Evolutionary conservation across 352 stramenopile genomes (phyloP), one percentile per base, ranked within the genome.

Genomic region (Pythium pyrilobum): DNA sequence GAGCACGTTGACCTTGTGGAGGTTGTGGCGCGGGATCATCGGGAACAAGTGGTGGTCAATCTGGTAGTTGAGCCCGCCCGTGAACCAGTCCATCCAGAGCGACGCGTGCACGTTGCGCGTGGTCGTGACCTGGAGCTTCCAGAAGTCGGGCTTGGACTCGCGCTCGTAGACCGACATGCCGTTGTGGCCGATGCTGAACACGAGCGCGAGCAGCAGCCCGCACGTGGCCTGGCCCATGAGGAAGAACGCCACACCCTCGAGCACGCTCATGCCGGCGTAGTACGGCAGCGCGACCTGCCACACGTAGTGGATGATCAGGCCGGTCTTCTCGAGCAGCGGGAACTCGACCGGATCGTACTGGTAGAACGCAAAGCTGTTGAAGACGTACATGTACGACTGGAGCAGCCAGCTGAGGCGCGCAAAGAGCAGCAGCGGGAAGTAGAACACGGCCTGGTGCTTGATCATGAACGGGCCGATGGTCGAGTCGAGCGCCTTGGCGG

Each of bases 21-120:
- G 70, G 68, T 98, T 98, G 77, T 99, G 94, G 60, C 96, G 82
- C n/a, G 96, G 96, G 69, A 99, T 89, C 66, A 92, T 88, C 18
- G 96, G 96, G 78, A 99, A 99, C 43, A 99, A 82, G 72, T 99
- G 96, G 74, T 99, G 96, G 69, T 99, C 96, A 37, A 99, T 96
- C 81, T 99, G 96, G 69, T 98, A 99, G 75, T 99, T 97, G 7
- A 99, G 81, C 20, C 96, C 96, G 69, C 96, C 96, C 48, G 94
- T 98, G 78, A 99, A 98, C 95, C 96, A 99, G 67, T 99, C 89
- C 37, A 98, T 94, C 67, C 98, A 98, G 32, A 82, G 74, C 38
- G 93, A 91, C 44, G 86, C 56, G 72, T 70, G 95, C 57, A 99
- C 96, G 79, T 99, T 99, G 53, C 96, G 84, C 55, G 95, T 99